Conservation (phyloP, 306 rosid species). For the Mimosa bimucronata region DNA sequence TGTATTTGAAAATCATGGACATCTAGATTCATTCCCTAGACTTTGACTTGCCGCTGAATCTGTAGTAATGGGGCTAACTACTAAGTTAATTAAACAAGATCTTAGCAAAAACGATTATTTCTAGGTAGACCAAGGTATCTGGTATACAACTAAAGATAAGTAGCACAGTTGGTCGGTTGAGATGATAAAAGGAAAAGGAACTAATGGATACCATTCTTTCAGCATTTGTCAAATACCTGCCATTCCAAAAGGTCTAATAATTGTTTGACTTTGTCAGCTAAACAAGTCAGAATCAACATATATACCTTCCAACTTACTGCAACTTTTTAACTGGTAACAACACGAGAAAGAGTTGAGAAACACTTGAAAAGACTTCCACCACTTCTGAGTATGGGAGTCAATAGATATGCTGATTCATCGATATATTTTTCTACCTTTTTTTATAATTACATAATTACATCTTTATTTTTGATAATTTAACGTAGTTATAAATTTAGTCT, state of each 20-base stretch:
- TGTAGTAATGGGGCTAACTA: conserved; percentile 3
- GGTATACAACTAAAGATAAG: neutral
- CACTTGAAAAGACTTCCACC: conserved; percentile 12
- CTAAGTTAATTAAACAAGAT: neutral
- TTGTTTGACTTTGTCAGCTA: neutral
- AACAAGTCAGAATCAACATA: neutral
- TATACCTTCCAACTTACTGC: neutral
- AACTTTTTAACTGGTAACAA: conserved; percentile 17
- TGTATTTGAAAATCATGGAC: neutral
- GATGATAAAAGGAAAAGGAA: neutral
- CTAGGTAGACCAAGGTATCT: neutral
- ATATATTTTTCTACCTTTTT: neutral
- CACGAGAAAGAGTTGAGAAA: conserved; percentile 31
- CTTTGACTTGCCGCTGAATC: conserved; percentile 5
- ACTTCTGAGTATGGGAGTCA: conserved; percentile 12
- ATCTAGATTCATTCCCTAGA: neutral
- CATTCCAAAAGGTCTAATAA: neutral
- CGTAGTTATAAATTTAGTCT: neutral
- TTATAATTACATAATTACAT: neutral
- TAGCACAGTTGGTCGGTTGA: neutral
- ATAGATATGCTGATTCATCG: neutral
- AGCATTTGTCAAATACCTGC: neutral
- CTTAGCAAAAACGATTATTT: neutral
- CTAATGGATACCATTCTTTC: conserved; percentile 1
- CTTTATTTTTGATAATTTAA: neutral